A percentile compares a stretch with the other conserved stretches of the same genome.
Evolutionary conservation across 164 flowering plant genomes (phyloP).

Genomic region (Nymphaea colorata): DNA sequence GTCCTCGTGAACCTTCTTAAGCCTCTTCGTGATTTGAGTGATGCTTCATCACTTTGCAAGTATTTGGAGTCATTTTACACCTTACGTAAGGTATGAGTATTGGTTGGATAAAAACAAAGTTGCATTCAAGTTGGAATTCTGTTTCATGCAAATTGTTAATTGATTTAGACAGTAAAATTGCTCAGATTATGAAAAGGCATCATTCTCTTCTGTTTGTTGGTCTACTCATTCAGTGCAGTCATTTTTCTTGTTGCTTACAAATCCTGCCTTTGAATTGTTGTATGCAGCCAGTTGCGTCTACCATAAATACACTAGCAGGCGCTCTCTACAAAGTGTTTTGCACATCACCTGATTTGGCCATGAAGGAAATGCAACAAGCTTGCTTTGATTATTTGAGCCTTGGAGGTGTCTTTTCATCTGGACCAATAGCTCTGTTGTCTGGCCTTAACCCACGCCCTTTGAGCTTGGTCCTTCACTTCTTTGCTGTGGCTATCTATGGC

Average conservation of each 20-base stretch:
- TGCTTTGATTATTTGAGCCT: slow-evolving; percentile 82
- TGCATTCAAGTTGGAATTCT: no score
- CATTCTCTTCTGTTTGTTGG: no score
- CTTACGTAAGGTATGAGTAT: slow-evolving; percentile 48
- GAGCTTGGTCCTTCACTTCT: slow-evolving; percentile 83
- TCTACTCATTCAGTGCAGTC: neutral
- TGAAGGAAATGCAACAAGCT: slow-evolving; percentile 88
- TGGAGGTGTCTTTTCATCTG: slow-evolving; percentile 62
- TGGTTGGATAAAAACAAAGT: no score
- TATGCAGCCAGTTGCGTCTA: slow-evolving; percentile 75
- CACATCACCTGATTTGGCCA: slow-evolving; percentile 83
- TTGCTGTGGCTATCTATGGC: slow-evolving; percentile 86
- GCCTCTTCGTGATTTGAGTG: slow-evolving; percentile 56
- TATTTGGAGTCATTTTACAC: slow-evolving; percentile 79
- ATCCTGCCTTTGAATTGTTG: neutral
- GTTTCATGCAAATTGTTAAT: no score
- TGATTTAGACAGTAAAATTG: no score
- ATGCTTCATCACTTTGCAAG: slow-evolving; percentile 61
- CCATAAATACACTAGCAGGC: slow-evolving; percentile 73
- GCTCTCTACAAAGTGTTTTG: slow-evolving; percentile 71
- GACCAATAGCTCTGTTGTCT: slow-evolving; percentile 75
- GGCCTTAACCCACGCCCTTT: slow-evolving; percentile 87
- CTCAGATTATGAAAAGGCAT: no score
- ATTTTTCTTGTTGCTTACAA: neutral
- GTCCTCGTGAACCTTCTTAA: slow-evolving; percentile 70